phyloP scores from a whole-genome alignment of 306 rosid species.

The Betula pendula region DNA sequence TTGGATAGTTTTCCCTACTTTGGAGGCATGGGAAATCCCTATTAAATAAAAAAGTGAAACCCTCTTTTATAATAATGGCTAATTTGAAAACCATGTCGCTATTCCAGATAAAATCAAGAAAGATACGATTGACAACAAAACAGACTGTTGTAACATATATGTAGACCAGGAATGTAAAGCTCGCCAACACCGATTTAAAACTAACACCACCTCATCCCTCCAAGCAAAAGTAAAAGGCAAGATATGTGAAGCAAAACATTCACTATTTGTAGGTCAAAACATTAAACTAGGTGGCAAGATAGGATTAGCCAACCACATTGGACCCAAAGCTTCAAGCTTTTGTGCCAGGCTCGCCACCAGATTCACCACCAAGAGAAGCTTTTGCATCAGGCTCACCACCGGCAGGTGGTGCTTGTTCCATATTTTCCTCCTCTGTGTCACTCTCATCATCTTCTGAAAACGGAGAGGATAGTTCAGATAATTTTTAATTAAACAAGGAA shows the following conservation, averaged over 20 bases:
- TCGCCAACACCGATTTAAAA: not conserved
- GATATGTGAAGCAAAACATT: not conserved
- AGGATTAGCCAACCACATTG: not conserved
- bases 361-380: not conserved
- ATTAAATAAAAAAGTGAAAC: too few species aligned
- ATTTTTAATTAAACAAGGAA: not conserved
- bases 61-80: too few species aligned
- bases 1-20: too few species aligned
- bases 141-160: not conserved
- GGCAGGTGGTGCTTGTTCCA: slow-evolving; percentile 8
- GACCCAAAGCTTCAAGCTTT: not conserved
- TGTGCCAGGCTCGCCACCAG: not conserved
- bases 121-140: not conserved
- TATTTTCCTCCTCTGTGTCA: slow-evolving; percentile 26
- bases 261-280: not conserved
- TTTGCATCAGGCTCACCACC: slow-evolving; percentile 12
- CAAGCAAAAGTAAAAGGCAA: not conserved
- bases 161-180: not conserved
- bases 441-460: slow-evolving; percentile 20
- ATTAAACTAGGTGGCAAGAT: not conserved
- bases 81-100: too few species aligned
- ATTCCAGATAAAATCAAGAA: not conserved
- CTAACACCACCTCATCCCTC: not conserved
- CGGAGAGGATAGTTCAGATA: not conserved
- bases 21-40: too few species aligned